phyloP scores from a whole-genome alignment of 2,329 filamentous ascomycete species.

The Plenodomus biglobosus region DNA sequence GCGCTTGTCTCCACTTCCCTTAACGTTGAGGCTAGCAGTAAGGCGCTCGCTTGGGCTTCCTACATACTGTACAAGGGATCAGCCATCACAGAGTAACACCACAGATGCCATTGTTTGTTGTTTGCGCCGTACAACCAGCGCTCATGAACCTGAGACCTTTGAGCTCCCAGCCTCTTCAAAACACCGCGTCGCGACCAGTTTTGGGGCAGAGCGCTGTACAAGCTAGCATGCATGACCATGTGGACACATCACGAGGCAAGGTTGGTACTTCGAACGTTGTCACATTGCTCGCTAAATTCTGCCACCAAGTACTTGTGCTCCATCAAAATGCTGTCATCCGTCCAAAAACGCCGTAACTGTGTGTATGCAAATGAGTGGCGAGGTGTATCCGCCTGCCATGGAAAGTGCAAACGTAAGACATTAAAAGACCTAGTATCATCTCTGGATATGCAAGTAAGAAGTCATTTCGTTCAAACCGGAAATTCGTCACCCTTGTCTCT shows the following conservation, averaged over 20 bases:
- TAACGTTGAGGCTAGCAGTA: neutral
- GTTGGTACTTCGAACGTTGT: neutral
- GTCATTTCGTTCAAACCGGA: conserved; percentile 3
- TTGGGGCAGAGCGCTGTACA: neutral
- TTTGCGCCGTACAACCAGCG: neutral
- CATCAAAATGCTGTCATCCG: neutral
- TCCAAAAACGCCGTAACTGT: conserved; percentile 16
- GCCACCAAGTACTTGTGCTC: neutral
- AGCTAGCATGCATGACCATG: neutral
- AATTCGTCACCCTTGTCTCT: conserved; percentile 2
- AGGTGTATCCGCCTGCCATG: conserved; percentile 20
- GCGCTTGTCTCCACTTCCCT: neutral
- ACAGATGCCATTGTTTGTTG: neutral
- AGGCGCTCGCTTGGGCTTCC: neutral
- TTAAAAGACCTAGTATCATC: conserved; percentile 23
- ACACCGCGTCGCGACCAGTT: neutral
- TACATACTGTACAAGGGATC: neutral
- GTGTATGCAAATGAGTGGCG: conserved; percentile 13
- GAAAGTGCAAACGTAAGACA: conserved; percentile 24
- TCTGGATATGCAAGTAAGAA: conserved; percentile 14
- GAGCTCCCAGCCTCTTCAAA: neutral
- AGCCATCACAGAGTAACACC: neutral
- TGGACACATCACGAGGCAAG: neutral
- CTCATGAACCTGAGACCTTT: neutral
- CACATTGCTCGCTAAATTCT: neutral